Evolutionary conservation across 208 protist genomes (phyloP), one percentile per base, ranked within the genome.

Genomic region (Balamuthia mandrillaris): DNA sequence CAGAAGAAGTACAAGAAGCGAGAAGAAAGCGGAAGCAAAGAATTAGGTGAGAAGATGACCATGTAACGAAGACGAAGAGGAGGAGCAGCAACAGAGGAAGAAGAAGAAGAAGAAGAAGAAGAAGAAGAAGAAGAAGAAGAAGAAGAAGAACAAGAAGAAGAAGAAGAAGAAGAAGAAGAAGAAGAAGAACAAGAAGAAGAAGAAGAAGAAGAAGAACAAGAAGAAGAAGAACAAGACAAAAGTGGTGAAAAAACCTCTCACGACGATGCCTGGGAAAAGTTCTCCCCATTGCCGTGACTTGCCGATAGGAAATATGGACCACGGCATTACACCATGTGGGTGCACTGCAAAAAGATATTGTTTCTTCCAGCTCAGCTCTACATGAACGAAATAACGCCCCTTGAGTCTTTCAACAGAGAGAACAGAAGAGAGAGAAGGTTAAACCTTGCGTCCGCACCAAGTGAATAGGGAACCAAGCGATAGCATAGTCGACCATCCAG

Each of bases 241-340:
- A 45, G 35, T n/a, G 63, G 33, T 6, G 33, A 0, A 7, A 0
- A 21, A 24, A 72, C 63, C 1, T 45, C 49, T 33, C 33, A 72
- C 63, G 63, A 33, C 39, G 27, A 72, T 45, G 63, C 39, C 63
- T 3, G 63, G 63, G 63, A 72, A 72, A 41, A 72, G 39, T 21
- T 45, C n/a, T 16, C 39, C 39, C 63, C 63, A 72, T 21, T 47
- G 63, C 7, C 39, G 49, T 33, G 63, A 51, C 63, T 72, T 72
- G 39, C 63, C 63, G 63, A 72, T 72, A 21, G 63, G 63, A 41
- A 72, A 72, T 1, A 41, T 41, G 39, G 63, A 72, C 21, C 42
- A 72, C 35, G 63, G 63, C 63, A 72, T 72, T 41, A 72, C 63
- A 18, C 63, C 63, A 29, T 72, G 63, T 49, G 63, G 63, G 21